phyloP scores from a whole-genome alignment of 495 filamentous ascomycete species.

The Penicillium parvum region DNA sequence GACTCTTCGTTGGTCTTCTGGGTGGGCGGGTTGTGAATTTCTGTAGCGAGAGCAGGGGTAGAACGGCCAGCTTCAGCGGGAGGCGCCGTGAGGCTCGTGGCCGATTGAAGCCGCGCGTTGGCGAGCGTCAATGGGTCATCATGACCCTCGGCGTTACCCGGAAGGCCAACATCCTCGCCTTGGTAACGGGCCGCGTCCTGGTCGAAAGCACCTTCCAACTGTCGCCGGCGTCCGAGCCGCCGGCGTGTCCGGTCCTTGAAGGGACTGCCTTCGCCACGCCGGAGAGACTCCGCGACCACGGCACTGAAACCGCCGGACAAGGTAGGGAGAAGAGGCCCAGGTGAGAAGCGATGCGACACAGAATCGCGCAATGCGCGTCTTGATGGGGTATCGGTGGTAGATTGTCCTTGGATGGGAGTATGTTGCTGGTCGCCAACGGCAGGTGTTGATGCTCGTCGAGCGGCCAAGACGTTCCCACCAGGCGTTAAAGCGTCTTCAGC shows the following conservation, averaged over 20 bases:
- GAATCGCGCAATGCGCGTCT: constrained; percentile 32
- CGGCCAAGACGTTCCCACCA: constrained; percentile 2
- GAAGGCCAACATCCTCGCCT: constrained; percentile 16
- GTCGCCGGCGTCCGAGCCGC: constrained; percentile 24
- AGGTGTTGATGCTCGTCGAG: constrained; percentile 18
- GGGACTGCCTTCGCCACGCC: constrained; percentile 46
- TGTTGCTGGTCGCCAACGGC: constrained; percentile 11
- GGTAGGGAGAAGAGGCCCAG: constrained; percentile 31
- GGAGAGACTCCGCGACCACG: constrained; percentile 58
- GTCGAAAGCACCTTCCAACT: constrained; percentile 26
- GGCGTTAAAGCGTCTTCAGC: constrained; percentile 19
- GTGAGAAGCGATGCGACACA: constrained; percentile 41
- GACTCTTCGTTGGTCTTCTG: constrained; percentile 17
- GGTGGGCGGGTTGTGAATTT: constrained; percentile 4
- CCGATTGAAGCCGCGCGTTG: constrained; percentile 29
- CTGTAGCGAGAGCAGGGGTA: constrained; percentile 23
- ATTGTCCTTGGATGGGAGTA: constrained; percentile 15
- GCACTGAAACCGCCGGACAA: constrained; percentile 54
- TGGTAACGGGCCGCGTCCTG: constrained; percentile 16
- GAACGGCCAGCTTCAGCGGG: constrained; percentile 24
- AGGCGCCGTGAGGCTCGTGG: constrained; percentile 19
- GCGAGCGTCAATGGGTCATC: constrained; percentile 22
- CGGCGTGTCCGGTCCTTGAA: constrained; percentile 29
- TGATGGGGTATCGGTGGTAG: constrained; percentile 34
- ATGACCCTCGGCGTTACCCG: constrained; percentile 11